These are phyloP conservation scores for Radiomyces spectabilis DNA, from an alignment of 192 early-diverging fungal genomes.

Conservation along the genomic window DNA sequence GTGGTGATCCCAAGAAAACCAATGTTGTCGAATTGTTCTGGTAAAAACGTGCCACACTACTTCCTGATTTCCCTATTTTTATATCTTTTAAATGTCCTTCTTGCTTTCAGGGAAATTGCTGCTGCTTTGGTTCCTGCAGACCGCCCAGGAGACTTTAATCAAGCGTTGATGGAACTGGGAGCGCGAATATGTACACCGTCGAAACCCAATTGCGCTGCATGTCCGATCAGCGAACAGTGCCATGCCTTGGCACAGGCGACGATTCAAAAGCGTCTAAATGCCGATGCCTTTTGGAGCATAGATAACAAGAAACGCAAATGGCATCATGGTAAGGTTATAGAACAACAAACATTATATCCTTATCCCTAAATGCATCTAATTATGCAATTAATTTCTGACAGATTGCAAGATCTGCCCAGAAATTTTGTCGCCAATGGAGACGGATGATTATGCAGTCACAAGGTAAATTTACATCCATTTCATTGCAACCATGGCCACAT, in stretches of 20 bases:
- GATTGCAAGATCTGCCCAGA: background rate
- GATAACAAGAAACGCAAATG: background rate
- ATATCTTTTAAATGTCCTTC: no score
- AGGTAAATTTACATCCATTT: slow-evolving; percentile 1
- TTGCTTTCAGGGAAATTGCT: slow-evolving; percentile 46
- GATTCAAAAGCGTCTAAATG: slow-evolving; percentile 12
- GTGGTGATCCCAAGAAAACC: slow-evolving; percentile 56
- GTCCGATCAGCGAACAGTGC: slow-evolving; percentile 54
- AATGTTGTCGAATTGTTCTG: slow-evolving; percentile 50
- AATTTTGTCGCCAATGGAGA: background rate
- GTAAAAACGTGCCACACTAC: slow-evolving; percentile 18
- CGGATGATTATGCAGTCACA: slow-evolving; percentile 18
- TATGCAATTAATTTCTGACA: no score
- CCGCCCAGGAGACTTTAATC: slow-evolving; percentile 70
- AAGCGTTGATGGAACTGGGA: slow-evolving; percentile 76
- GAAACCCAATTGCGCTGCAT: slow-evolving; percentile 52
- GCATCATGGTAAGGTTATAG: background rate
- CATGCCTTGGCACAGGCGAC: slow-evolving; percentile 53
- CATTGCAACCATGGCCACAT: background rate
- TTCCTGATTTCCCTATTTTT: no score
- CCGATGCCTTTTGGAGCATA: no score
- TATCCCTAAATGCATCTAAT: background rate
- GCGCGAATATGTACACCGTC: slow-evolving; percentile 65
- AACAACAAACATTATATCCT: background rate
- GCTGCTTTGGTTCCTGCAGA: slow-evolving; percentile 38